phyloP scores from a whole-genome alignment of 2,329 filamentous ascomycete species.

The Ceratocystis alfenasii region DNA sequence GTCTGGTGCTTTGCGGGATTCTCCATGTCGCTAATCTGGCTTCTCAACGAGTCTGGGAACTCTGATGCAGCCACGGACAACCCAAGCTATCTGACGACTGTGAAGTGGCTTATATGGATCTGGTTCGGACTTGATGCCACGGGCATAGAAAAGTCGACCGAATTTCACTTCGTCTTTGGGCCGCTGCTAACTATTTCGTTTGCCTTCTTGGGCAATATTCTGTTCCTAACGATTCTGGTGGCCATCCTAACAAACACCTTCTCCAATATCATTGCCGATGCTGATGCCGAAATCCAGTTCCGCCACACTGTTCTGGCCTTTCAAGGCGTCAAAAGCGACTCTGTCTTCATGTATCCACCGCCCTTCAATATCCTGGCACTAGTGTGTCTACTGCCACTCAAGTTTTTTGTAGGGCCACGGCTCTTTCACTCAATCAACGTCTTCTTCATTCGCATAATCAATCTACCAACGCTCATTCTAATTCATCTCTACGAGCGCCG shows the following conservation, averaged over 20 bases:
- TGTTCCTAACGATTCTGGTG: conserved; percentile 63
- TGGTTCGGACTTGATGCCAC: conserved; percentile 64
- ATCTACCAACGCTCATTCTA: conserved; percentile 49
- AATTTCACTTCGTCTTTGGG: conserved; percentile 56
- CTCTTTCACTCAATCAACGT: conserved; percentile 65
- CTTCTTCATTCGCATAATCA: conserved; percentile 48
- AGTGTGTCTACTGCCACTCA: conserved; percentile 50
- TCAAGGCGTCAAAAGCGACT: conserved; percentile 61
- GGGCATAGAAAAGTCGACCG: conserved; percentile 39
- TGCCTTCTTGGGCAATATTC: conserved; percentile 61
- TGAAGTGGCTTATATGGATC: conserved; percentile 69
- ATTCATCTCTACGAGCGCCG: conserved; percentile 51
- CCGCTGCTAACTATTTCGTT: conserved; percentile 60
- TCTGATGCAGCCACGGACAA: conserved; percentile 26
- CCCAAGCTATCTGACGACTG: conserved; percentile 43
- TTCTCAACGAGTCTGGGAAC: conserved; percentile 30
- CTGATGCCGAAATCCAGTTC: conserved; percentile 59
- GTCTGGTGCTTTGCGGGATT: conserved; percentile 61
- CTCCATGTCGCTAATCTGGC: conserved; percentile 56
- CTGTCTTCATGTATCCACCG: conserved; percentile 56
- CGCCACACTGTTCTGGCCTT: conserved; percentile 60
- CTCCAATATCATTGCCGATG: conserved; percentile 55
- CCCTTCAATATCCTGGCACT: conserved; percentile 60
- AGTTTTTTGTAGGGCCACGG: conserved; percentile 47
- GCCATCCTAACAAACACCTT: conserved; percentile 64